These are phyloP conservation scores for Wickerhamiella pararugosa DNA, from an alignment of 1,139 yeast species.

Conservation along the genomic window DNA sequence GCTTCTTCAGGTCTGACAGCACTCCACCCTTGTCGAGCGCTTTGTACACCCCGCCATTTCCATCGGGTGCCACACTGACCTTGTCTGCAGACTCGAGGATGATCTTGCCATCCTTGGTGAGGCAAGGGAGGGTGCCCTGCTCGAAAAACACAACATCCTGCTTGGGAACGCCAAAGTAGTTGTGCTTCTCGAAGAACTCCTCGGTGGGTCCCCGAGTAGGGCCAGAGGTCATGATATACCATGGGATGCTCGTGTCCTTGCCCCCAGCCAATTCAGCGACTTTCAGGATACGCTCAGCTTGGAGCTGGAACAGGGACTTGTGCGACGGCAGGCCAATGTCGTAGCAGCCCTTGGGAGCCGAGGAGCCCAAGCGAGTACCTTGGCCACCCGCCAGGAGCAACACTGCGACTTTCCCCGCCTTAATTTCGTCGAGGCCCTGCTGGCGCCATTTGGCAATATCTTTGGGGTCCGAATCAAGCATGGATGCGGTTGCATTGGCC, in stretches of 20 bases:
- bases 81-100: constrained; percentile 40
- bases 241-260: constrained; percentile 35
- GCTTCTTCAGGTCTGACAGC: constrained; percentile 48
- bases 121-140: constrained; percentile 93
- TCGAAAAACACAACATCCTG: constrained; percentile 64
- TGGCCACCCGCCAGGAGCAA: constrained; percentile 96
- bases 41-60: constrained; percentile 91
- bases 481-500: constrained; percentile 22
- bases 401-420: constrained; percentile 66
- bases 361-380: constrained; percentile 86
- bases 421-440: constrained; percentile 55
- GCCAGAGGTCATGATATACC: constrained; percentile 95
- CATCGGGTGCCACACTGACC: constrained; percentile 86
- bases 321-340: constrained; percentile 73
- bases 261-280: constrained; percentile 41
- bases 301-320: constrained; percentile 78
- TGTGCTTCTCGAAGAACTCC: constrained; percentile 42
- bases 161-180: constrained; percentile 52
- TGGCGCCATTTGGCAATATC: constrained; percentile 33
- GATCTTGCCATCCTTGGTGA: constrained; percentile 59
- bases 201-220: constrained; percentile 77
- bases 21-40: constrained; percentile 57
- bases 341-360: constrained; percentile 86
- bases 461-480: constrained; percentile 18
- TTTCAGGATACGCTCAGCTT: constrained; percentile 67